Conservation (phyloP, 352 stramenopile species). For the Phytophthora litchii region DNA sequence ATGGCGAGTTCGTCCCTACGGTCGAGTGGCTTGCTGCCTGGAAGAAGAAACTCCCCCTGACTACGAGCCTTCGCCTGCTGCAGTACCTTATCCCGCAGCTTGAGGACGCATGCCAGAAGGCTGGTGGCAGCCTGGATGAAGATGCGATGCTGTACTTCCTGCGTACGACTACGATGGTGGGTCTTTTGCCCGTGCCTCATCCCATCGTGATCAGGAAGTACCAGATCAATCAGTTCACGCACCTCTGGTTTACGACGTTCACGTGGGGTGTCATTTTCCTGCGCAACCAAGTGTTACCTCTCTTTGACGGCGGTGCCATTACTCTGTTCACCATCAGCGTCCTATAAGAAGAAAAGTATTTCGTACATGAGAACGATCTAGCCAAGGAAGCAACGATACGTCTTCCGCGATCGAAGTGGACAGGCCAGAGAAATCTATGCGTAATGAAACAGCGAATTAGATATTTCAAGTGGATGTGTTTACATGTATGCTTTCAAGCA, state of each 20-base stretch:
- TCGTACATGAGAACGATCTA: not conserved
- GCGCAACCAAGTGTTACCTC: conserved; percentile 95
- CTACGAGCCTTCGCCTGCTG: conserved; percentile 94
- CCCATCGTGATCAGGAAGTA: conserved; percentile 99
- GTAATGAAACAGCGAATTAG: conserved; percentile 35
- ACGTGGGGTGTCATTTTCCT: conserved; percentile 99
- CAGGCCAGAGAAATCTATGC: conserved; percentile 18
- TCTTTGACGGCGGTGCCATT: conserved; percentile 97
- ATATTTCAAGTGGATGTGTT: conserved; percentile 23
- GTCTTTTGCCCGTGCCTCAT: conserved; percentile 96
- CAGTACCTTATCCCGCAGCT: conserved; percentile 94
- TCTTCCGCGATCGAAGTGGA: conserved; percentile 23
- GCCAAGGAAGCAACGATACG: conserved; percentile 9
- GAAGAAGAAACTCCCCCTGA: conserved; percentile 95
- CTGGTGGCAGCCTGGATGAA: conserved; percentile 92
- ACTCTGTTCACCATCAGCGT: conserved; percentile 95
- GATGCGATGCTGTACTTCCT: conserved; percentile 97
- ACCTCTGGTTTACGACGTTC: conserved; percentile 99
- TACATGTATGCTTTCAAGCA: conserved; percentile 16
- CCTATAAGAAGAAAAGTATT: conserved; percentile 44
- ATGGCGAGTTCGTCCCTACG: conserved; percentile 86
- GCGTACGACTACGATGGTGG: conserved; percentile 98
- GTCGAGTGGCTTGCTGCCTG: conserved; percentile 94
- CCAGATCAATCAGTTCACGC: conserved; percentile 98
- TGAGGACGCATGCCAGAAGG: conserved; percentile 76